Evolutionary conservation across 2,329 filamentous ascomycete genomes (phyloP).

Genomic region (Penicillium oxalicum): DNA sequence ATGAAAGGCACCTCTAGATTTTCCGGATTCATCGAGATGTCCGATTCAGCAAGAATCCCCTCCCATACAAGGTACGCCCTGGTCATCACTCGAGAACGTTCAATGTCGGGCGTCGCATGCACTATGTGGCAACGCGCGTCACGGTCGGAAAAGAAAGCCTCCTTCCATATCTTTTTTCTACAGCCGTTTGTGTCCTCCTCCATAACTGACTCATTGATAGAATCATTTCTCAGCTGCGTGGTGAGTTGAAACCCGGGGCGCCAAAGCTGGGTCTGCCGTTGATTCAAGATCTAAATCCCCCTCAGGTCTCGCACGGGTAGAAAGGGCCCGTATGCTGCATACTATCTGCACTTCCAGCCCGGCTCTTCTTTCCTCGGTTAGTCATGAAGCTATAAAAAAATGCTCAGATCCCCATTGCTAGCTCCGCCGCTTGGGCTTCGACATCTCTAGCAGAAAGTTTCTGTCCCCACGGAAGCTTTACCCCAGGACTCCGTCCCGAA

Average conservation of each 20-base stretch:
- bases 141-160: too few species aligned
- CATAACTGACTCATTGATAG: slow-evolving; percentile 39
- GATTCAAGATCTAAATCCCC: slow-evolving; percentile 16
- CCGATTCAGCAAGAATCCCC: slow-evolving; percentile 75
- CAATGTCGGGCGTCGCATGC: too few species aligned
- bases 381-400: slow-evolving; percentile 15
- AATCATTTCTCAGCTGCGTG: slow-evolving; percentile 79
- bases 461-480: neutral
- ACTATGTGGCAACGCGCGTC: too few species aligned
- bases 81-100: neutral
- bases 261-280: neutral
- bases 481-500: neutral
- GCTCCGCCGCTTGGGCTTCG: too few species aligned
- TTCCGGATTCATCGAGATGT: slow-evolving; percentile 86
- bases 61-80: slow-evolving; percentile 72
- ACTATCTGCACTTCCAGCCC: slow-evolving; percentile 80
- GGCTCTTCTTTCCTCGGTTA: slow-evolving; percentile 64
- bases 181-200: slow-evolving; percentile 6
- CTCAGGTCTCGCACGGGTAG: slow-evolving; percentile 70
- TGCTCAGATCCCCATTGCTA: too few species aligned
- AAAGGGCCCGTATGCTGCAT: slow-evolving; percentile 81
- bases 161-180: neutral
- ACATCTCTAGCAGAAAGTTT: too few species aligned
- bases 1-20: slow-evolving; percentile 40
- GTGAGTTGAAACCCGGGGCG: slow-evolving; percentile 34